A percentile compares a stretch with the other conserved stretches of the same genome.
These are phyloP conservation scores for Meyerozyma smithsonii DNA, from an alignment of 1,139 yeast genomes.

Conservation along the genomic window DNA sequence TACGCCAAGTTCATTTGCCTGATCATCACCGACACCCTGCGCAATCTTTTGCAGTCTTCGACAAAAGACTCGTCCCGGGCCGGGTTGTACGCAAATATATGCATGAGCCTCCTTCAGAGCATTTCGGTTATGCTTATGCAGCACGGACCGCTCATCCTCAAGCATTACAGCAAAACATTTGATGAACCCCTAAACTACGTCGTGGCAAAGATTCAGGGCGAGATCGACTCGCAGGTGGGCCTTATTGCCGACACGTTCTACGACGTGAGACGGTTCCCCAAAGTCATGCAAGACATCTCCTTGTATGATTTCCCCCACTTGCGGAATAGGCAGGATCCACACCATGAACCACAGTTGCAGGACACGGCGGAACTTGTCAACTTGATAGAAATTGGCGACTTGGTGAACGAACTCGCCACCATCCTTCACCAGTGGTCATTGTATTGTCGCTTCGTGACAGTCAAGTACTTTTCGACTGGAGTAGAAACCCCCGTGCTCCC, in stretches of 20 bases:
- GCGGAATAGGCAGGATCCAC: slow-evolving; percentile 15
- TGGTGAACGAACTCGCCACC: slow-evolving; percentile 65
- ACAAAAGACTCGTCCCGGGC: slow-evolving; percentile 24
- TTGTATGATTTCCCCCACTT: slow-evolving; percentile 54
- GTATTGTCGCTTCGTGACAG: slow-evolving; percentile 70
- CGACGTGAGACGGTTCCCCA: slow-evolving; percentile 62
- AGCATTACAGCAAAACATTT: slow-evolving; percentile 55
- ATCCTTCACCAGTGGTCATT: slow-evolving; percentile 85
- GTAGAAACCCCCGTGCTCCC: slow-evolving; percentile 1
- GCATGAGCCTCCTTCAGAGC: slow-evolving; percentile 76
- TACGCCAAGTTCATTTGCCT: slow-evolving; percentile 84
- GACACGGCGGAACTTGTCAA: slow-evolving; percentile 22
- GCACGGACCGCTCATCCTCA: slow-evolving; percentile 74
- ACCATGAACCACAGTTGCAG: slow-evolving; percentile 9
- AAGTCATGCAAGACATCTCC: slow-evolving; percentile 52
- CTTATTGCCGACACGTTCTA: slow-evolving; percentile 81
- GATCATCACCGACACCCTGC: slow-evolving; percentile 75
- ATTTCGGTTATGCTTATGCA: slow-evolving; percentile 81
- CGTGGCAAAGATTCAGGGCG: slow-evolving; percentile 70
- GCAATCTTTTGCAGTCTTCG: slow-evolving; percentile 47
- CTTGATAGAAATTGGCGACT: slow-evolving; percentile 50
- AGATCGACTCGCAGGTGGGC: slow-evolving; percentile 88
- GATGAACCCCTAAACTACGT: slow-evolving; percentile 60
- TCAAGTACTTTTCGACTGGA: slow-evolving; percentile 33
- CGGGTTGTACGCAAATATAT: slow-evolving; percentile 61